Base-by-base conservation (phyloP, 1,284 basidiomycete species). In the Kalmanozyma brasiliensis region DNA sequence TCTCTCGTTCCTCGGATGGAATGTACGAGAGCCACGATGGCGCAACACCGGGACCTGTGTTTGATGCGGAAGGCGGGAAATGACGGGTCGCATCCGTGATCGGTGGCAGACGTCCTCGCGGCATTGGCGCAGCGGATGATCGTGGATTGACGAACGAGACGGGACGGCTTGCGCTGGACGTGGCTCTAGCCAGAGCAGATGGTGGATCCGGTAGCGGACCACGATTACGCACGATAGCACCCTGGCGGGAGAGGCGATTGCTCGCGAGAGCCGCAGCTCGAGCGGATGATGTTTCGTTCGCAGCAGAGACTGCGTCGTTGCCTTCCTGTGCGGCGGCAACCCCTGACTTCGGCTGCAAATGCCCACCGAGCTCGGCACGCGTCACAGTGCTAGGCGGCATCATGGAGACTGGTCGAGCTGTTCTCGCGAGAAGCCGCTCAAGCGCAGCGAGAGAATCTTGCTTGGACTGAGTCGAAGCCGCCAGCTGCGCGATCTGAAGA, bases 21-120 rank as follows among this genome's bases (percentile, higher is more conserved):
- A 73, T 73, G 36, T 73, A 56, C n/a, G 58, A 49, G 8, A 73
- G 45, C 71, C 71, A 73, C 0, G 53, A 55, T 3, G 71, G 71
- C 19, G 62, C 56, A 4, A 47, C 58, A 1, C 48, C 55, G 6
- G 51, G 49, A 6, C 40, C 59, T 8, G 52, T 33, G n/a, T 38
- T 51, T 14, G 53, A 52, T 23, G 67, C 52, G 13, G 72, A 60
- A 1, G 72, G 74, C 14, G 74, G 76, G 47, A 78, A 78, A 32
- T 78, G 76, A 3, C 76, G 65, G 6, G 76, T 78, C 0, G 65
- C 76, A 34, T 74, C 74, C 29, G 76, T 78, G 47, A 78, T 67
- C 17, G 65, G 63, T 8, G 76, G 76, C 44, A 78, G 59, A 10
- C 63, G 47, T 22, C 67, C 73, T 1, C 61, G 61, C 11, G 76